Evolutionary conservation across 2,329 filamentous ascomycete genomes (phyloP).

Genomic region (Colletotrichum godetiae): DNA sequence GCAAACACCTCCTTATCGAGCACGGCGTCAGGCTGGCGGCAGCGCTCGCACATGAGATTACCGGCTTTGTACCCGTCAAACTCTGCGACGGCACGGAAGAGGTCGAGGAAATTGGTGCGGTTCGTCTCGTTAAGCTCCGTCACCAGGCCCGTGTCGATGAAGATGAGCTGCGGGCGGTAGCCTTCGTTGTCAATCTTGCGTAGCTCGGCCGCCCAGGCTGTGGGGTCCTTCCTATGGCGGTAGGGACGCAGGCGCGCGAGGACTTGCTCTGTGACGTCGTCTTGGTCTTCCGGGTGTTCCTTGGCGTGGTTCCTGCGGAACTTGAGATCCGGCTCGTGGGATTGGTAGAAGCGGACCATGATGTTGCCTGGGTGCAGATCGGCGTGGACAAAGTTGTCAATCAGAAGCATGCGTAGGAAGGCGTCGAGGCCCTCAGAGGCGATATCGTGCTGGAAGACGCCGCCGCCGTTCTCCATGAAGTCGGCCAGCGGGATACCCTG

Average conservation of each 20-base stretch:
- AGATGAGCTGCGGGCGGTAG: slow-evolving; percentile 92
- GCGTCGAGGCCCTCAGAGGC: slow-evolving; percentile 95
- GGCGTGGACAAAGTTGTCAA: slow-evolving; percentile 98
- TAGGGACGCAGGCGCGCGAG: slow-evolving; percentile 82
- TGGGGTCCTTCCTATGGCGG: slow-evolving; percentile 68
- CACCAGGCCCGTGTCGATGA: slow-evolving; percentile 96
- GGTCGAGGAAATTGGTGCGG: slow-evolving; percentile 89
- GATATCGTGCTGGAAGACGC: slow-evolving; percentile 93
- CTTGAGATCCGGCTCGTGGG: slow-evolving; percentile 75
- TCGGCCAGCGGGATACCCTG: slow-evolving; percentile 91
- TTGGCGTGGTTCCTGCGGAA: slow-evolving; percentile 40
- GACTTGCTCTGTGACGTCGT: slow-evolving; percentile 89
- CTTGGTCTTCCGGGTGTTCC: slow-evolving; percentile 56
- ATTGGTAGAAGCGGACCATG: slow-evolving; percentile 98
- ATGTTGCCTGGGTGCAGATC: slow-evolving; percentile 98
- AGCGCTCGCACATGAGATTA: slow-evolving; percentile 94
- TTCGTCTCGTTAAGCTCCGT: slow-evolving; percentile 92
- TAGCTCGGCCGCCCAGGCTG: slow-evolving; percentile 81
- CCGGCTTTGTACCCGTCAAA: slow-evolving; percentile 98
- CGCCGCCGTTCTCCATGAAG: slow-evolving; percentile 91
- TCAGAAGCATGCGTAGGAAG: slow-evolving; percentile 94
- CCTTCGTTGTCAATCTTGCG: slow-evolving; percentile 84
- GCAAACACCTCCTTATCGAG: slow-evolving; percentile 92
- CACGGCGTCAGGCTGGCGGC: slow-evolving; percentile 90
- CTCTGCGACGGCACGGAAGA: slow-evolving; percentile 95